Evolutionary conservation across 352 stramenopile genomes (phyloP), one percentile per base, ranked within the genome.

Genomic region (Phytophthora fragariaefolia): DNA sequence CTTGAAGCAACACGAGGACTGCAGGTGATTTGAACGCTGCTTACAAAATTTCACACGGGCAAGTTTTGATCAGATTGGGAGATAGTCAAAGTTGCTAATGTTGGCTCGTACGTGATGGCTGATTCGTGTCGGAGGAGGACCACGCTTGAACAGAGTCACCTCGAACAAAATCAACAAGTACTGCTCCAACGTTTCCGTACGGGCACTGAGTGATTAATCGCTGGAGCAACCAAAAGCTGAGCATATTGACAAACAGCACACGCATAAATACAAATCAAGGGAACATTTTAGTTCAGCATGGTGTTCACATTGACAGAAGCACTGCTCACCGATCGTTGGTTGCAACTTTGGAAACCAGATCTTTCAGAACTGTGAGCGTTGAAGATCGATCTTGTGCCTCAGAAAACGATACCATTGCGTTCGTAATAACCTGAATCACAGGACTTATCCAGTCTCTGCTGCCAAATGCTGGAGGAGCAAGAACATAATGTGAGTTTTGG

Each of bases 111-210:
- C 80, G 68, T 32, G 69, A 82, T 34, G 55, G 10, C 3, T 15
- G 23, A 4, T 12, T 52, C 5, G 20, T 18, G 13, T 74, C 56
- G 10, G 63, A 48, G 1, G 66, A 72, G 26, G 63, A 66, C 83
- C 82, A 94, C 0, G 32, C 55, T 6, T 61, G 45, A 10, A 90
- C 78, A 18, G 69, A 69, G 42, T 87, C 81, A 6, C 50, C 58
- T 58, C 86, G 80, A 28, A 90, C 53, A 53, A 74, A 75, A 71
- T 95, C 86, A 6, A 95, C 54, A 15, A 95, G 48, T 17, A 89
- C 73, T 5, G 86, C 86, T 9, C 69, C 61, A 12, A 92, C 81
- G 18, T 95, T 95, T 8, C 76, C 84, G 55, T 93, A 95, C 2
- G 84, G 86, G 42, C 86, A 95, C 32, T 80, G 75, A 13, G 84